A percentile compares a stretch with the other conserved stretches of the same genome.
Evolutionary conservation across 768 basidiomycete species (phyloP).

Genomic region (Russula foetens): DNA sequence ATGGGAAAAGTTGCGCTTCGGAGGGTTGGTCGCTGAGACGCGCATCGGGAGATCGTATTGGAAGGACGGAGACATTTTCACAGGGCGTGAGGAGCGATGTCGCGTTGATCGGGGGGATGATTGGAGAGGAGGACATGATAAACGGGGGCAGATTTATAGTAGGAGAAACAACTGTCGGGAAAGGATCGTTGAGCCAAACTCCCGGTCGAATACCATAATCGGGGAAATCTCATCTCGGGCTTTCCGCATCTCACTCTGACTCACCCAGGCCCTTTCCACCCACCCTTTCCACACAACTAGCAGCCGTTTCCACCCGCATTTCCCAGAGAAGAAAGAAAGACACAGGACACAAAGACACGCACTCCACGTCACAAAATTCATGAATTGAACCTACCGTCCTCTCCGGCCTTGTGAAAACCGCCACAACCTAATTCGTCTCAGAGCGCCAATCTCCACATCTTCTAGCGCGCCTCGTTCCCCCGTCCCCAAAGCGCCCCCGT

Average conservation of each 20-base stretch:
- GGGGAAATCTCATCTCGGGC: slow-evolving; percentile 16
- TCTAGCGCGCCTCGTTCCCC: slow-evolving; percentile 15
- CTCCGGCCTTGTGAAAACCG: slow-evolving; percentile 5
- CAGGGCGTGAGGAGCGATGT: background rate
- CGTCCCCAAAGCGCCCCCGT: slow-evolving; percentile 9
- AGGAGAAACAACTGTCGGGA: too few species aligned
- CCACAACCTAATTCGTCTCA: background rate
- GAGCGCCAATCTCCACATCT: slow-evolving; percentile 8
- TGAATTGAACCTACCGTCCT: background rate
- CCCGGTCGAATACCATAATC: background rate
- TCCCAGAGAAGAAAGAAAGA: background rate
- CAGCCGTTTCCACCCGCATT: background rate
- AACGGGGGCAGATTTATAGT: slow-evolving; percentile 14
- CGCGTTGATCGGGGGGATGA: background rate
- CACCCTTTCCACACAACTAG: background rate
- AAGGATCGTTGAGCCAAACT: background rate
- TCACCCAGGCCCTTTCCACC: background rate
- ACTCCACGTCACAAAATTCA: background rate
- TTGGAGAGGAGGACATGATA: background rate
- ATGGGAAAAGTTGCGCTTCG: slow-evolving; percentile 15
- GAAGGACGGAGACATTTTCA: slow-evolving; percentile 17
- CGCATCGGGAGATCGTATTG: slow-evolving; percentile 22
- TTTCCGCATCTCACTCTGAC: slow-evolving; percentile 7
- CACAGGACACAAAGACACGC: background rate
- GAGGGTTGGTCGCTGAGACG: slow-evolving; percentile 28